Conservation (phyloP, 116 monocot genomes). For the Thalassia testudinum region DNA sequence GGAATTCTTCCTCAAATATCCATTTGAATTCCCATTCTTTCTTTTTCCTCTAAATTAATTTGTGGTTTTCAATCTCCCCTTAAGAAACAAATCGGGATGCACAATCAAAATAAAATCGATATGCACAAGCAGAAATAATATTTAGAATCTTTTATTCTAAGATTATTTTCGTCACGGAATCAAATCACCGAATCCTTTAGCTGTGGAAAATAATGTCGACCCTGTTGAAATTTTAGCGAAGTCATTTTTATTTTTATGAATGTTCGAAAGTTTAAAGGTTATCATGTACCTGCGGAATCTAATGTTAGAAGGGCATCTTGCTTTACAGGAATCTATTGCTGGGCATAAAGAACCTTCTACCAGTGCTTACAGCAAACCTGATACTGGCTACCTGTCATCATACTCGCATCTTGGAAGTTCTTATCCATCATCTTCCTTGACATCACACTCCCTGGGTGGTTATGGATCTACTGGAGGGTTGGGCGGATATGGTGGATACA, state of each 20-base stretch:
- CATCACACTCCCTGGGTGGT: not conserved
- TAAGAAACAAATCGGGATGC: no score
- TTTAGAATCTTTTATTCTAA: no score
- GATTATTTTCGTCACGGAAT: no score
- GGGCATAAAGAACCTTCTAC: conserved; percentile 8
- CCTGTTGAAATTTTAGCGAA: no score
- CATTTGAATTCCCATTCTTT: not conserved
- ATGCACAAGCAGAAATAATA: no score
- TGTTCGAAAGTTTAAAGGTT: no score
- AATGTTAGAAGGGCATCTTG: not conserved
- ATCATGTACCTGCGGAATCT: not conserved
- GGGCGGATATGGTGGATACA: conserved; percentile 11
- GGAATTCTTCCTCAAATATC: not conserved
- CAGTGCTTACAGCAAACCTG: conserved; percentile 2
- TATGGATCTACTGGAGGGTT: conserved; percentile 11
- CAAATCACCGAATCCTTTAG: no score
- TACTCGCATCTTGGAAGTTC: conserved; percentile 9
- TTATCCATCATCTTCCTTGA: conserved; percentile 5
- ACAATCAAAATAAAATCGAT: no score
- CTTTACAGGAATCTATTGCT: conserved; percentile 12
- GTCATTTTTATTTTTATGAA: no score
- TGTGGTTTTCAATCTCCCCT: not conserved
- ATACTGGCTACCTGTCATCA: conserved; percentile 10
- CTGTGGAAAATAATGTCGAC: no score
- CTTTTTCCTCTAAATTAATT: not conserved